Evolutionary conservation across 164 flowering plant species (phyloP).

Genomic region (Tetracentron sinense): DNA sequence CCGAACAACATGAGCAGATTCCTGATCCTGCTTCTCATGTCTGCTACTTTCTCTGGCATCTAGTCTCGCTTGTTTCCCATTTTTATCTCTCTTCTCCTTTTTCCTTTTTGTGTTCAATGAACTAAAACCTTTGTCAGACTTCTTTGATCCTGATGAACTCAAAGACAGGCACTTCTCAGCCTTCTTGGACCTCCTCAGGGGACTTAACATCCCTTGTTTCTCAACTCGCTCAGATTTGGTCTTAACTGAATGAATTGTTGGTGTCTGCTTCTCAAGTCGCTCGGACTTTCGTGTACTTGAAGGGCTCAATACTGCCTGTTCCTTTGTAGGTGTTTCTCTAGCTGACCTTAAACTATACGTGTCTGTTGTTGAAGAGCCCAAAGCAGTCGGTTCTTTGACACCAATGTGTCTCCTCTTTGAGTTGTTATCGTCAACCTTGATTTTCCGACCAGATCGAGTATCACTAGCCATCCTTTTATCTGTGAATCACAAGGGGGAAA

Average conservation of each 20-base stretch:
- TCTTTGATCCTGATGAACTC: constrained; percentile 37
- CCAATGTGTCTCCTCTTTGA: too few relatives aligned
- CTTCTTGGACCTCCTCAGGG: constrained; percentile 50
- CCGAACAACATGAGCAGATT: not conserved
- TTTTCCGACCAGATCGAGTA: too few relatives aligned
- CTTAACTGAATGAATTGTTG: constrained; percentile 21
- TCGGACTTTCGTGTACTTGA: constrained; percentile 39
- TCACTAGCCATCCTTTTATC: too few relatives aligned
- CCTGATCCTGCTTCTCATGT: constrained; percentile 13
- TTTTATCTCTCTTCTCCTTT: constrained; percentile 27
- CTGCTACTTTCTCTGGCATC: constrained; percentile 19
- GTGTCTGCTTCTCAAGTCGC: constrained; percentile 33
- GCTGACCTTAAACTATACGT: constrained; percentile 40
- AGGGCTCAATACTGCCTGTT: constrained; percentile 20
- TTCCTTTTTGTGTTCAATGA: constrained; percentile 21
- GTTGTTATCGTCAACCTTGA: too few relatives aligned
- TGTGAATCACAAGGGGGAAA: too few relatives aligned
- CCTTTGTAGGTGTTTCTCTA: constrained; percentile 37
- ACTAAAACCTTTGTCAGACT: constrained; percentile 24
- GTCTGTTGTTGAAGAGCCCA: constrained; percentile 22
- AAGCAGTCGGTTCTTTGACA: constrained; percentile 21
- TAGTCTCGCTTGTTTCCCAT: constrained; percentile 18
- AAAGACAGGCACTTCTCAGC: constrained; percentile 25
- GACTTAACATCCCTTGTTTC: constrained; percentile 32
- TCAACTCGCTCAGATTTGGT: constrained; percentile 37